Evolutionary conservation across 306 rosid species (phyloP).

Genomic region (Trichosanthes truncata): DNA sequence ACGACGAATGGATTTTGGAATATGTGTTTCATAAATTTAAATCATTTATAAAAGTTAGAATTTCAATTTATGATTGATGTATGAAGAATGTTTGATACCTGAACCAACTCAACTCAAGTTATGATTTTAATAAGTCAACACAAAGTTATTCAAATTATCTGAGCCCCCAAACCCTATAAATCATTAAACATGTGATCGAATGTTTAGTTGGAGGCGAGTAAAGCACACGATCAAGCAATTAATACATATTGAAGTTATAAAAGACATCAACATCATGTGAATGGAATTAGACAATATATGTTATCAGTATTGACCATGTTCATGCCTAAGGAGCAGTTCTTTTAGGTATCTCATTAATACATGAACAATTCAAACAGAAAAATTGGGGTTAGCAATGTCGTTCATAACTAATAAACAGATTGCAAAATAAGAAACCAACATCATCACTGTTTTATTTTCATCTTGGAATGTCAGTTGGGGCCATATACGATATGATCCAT

Average conservation of each 20-base stretch:
- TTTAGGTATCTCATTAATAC: constrained; percentile 8
- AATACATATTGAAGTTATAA: neutral
- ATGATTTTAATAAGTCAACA: too few relatives aligned
- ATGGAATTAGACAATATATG: constrained; percentile 5
- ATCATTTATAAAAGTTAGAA: too few relatives aligned
- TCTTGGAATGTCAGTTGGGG: constrained; percentile 10
- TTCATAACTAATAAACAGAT: constrained; percentile 7
- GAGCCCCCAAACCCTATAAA: too few relatives aligned
- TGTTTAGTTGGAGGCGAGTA: too few relatives aligned
- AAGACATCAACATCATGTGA: neutral
- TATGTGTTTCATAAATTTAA: too few relatives aligned
- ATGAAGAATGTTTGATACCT: too few relatives aligned
- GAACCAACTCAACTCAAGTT: too few relatives aligned
- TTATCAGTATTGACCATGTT: neutral
- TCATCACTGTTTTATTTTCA: constrained; percentile 2
- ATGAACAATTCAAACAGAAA: constrained; percentile 1
- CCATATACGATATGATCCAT: neutral
- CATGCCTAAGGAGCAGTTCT: constrained; percentile 10
- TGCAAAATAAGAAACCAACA: constrained; percentile 6
- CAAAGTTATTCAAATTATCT: too few relatives aligned
- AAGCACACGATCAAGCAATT: too few relatives aligned
- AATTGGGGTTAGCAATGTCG: constrained; percentile 4
- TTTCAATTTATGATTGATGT: too few relatives aligned
- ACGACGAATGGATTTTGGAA: too few relatives aligned
- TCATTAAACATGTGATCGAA: too few relatives aligned